Percentiles rank a stretch among this genome's conserved stretches.
These are phyloP conservation scores for Aspergillus transmontanensis DNA, from an alignment of 2,329 filamentous ascomycete genomes.

Conservation along the genomic window DNA sequence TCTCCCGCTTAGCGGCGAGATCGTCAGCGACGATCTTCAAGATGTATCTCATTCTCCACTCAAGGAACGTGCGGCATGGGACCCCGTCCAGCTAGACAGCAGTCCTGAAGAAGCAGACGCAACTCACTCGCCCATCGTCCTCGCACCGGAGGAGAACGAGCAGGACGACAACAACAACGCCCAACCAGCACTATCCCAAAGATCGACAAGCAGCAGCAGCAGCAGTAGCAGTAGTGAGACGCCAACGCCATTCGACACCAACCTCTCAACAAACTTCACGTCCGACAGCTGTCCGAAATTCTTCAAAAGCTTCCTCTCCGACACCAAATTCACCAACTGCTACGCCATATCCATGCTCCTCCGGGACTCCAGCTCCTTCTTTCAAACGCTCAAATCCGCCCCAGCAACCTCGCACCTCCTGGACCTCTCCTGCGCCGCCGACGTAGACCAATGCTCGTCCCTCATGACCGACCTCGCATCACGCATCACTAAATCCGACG, in stretches of 20 bases:
- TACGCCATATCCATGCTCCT: constrained; percentile 83
- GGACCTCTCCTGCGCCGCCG: constrained; percentile 73
- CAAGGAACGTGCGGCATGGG: constrained; percentile 9
- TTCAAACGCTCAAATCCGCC: constrained; percentile 72
- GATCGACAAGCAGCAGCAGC: not conserved
- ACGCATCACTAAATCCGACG: constrained; percentile 62
- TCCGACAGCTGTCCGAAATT: constrained; percentile 53
- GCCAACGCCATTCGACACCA: constrained; percentile 69
- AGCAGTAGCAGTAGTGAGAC: constrained; percentile 29
- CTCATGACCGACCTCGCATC: constrained; percentile 67
- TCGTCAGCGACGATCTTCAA: constrained; percentile 18
- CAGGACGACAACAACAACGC: not conserved
- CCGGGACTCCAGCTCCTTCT: constrained; percentile 82
- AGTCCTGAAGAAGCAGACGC: not conserved
- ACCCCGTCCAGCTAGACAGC: constrained; percentile 3
- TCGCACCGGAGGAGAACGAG: not conserved
- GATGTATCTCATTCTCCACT: constrained; percentile 16
- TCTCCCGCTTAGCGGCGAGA: constrained; percentile 18
- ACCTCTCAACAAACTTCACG: constrained; percentile 64
- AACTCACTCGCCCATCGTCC: constrained; percentile 4
- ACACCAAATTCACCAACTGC: constrained; percentile 71
- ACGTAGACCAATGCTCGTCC: constrained; percentile 65
- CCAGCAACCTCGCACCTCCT: constrained; percentile 75
- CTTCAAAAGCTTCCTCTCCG: constrained; percentile 67
- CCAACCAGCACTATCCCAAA: not conserved